These are phyloP conservation scores for Lasiosphaeria hispida DNA, from an alignment of 495 filamentous ascomycete genomes.

Conservation along the genomic window DNA sequence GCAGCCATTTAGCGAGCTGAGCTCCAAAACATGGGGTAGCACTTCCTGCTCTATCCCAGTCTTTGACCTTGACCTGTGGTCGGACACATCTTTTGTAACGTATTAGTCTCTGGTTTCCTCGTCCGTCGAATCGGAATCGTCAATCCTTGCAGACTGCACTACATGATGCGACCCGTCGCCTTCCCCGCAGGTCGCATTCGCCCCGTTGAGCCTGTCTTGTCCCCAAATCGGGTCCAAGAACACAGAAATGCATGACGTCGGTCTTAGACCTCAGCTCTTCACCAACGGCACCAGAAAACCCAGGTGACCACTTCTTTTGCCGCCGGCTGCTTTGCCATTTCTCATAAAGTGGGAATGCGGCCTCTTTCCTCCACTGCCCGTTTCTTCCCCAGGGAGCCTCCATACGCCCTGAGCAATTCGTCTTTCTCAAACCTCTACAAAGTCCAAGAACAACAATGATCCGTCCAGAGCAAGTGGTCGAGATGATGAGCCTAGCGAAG, in stretches of 20 bases:
- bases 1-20: no score
- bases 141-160: neutral
- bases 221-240: neutral
- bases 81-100: neutral
- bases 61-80: no score
- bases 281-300: conserved; percentile 2
- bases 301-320: neutral
- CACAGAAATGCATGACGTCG: conserved; percentile 30
- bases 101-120: conserved; percentile 1
- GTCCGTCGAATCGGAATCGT: conserved; percentile 16
- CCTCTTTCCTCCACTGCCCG: neutral
- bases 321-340: neutral
- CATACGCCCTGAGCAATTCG: neutral
- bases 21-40: no score
- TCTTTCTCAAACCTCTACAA: neutral
- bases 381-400: no score
- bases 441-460: conserved; percentile 17
- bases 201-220: no score
- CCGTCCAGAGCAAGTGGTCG: conserved; percentile 20
- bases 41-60: no score
- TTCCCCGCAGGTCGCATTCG: conserved; percentile 9
- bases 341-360: neutral
- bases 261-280: conserved; percentile 17
- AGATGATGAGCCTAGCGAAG: conserved; percentile 18
- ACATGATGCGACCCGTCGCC: conserved; percentile 11